phyloP scores from a whole-genome alignment of 208 protist genomes.

The Novymonas esmeraldas region DNA sequence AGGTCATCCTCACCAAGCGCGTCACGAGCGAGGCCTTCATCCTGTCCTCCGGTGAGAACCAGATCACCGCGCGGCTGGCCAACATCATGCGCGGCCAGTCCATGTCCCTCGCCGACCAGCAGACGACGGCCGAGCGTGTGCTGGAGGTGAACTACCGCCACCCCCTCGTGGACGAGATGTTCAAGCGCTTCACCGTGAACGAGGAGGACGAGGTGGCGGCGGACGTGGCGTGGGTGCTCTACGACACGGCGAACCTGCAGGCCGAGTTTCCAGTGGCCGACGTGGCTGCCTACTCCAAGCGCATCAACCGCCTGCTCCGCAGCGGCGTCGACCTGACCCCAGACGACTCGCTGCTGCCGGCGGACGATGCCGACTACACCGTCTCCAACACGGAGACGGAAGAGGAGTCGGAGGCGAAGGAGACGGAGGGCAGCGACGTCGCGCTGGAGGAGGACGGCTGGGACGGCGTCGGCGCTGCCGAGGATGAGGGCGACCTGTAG shows the following conservation, averaged over 20 bases:
- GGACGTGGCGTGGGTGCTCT: conserved; percentile 95
- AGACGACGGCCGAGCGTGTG: conserved; percentile 81
- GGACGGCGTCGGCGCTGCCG: conserved; percentile 8
- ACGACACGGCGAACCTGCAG: conserved; percentile 94
- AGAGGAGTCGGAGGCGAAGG: conserved; percentile 30
- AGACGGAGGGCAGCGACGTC: background rate
- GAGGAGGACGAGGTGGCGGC: conserved; percentile 78
- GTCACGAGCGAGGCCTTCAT: conserved; percentile 94
- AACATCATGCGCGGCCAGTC: conserved; percentile 97
- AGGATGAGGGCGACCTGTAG: conserved; percentile 43
- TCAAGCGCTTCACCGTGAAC: conserved; percentile 83
- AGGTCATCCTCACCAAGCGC: conserved; percentile 94
- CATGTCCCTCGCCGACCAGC: conserved; percentile 47
- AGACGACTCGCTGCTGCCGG: conserved; percentile 70
- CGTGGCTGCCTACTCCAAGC: conserved; percentile 71
- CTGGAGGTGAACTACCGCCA: conserved; percentile 99
- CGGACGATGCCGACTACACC: conserved; percentile 77
- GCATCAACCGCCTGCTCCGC: conserved; percentile 90
- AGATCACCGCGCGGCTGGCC: conserved; percentile 97
- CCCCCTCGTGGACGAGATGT: conserved; percentile 95
- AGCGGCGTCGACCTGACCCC: conserved; percentile 80
- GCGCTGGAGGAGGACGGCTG: too few species aligned
- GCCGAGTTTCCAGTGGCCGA: conserved; percentile 94
- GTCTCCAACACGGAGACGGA: conserved; percentile 35
- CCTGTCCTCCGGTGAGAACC: conserved; percentile 93